Evolutionary conservation across 2,329 filamentous ascomycete genomes (phyloP).

Genomic region (Neoarthrinium moseri): DNA sequence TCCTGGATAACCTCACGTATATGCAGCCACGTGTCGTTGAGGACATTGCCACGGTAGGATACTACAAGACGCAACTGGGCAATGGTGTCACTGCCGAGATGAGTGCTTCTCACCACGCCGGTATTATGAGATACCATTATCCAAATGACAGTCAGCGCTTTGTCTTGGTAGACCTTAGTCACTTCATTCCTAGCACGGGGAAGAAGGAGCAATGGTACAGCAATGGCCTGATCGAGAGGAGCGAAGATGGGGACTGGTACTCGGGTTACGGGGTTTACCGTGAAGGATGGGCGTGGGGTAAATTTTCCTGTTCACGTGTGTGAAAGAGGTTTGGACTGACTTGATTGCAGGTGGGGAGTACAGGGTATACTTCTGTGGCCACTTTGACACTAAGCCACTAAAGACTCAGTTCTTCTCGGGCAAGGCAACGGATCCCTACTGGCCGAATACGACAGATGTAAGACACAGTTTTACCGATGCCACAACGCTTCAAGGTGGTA

Average conservation of each 20-base stretch:
- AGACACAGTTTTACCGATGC: slow-evolving; percentile 46
- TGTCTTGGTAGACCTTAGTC: slow-evolving; percentile 46
- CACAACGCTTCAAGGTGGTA: slow-evolving; percentile 49
- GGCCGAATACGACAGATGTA: slow-evolving; percentile 28
- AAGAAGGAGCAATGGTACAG: slow-evolving; percentile 40
- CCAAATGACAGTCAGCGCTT: slow-evolving; percentile 36
- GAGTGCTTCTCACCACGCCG: slow-evolving; percentile 45
- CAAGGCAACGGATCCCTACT: slow-evolving; percentile 44
- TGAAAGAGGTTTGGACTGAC: slow-evolving; percentile 2
- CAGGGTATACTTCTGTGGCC: slow-evolving; percentile 42
- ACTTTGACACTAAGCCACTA: slow-evolving; percentile 35
- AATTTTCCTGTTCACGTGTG: neutral
- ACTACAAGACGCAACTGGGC: slow-evolving; percentile 48
- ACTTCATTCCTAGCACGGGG: slow-evolving; percentile 41
- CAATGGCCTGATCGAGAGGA: slow-evolving; percentile 35
- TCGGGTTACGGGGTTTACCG: slow-evolving; percentile 45
- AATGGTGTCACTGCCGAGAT: slow-evolving; percentile 50
- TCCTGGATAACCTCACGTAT: slow-evolving; percentile 47
- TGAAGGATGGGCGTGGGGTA: slow-evolving; percentile 40
- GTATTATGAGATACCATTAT: slow-evolving; percentile 53
- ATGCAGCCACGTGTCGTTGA: slow-evolving; percentile 39
- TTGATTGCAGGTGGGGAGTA: slow-evolving; percentile 33
- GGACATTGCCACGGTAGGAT: slow-evolving; percentile 49
- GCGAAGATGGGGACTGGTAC: slow-evolving; percentile 37
- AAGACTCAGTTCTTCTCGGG: slow-evolving; percentile 36